These are phyloP conservation scores for Plasmodium knowlesi DNA, from an alignment of 169 alveolate genomes.

Conservation along the genomic window DNA sequence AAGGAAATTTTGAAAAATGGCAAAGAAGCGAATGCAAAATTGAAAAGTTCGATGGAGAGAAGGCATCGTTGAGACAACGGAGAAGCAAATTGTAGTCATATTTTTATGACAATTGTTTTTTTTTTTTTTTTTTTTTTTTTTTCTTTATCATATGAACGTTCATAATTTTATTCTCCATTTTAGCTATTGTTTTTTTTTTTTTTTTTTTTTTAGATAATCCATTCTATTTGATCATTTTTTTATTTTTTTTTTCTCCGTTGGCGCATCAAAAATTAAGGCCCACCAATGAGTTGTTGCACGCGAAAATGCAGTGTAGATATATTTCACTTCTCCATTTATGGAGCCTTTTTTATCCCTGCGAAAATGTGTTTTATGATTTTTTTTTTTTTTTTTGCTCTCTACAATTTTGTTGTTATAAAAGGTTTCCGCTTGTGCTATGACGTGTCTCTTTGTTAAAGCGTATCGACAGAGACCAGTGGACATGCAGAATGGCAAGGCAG, in stretches of 20 bases:
- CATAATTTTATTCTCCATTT: background rate
- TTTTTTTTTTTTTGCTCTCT: background rate
- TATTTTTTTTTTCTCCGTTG: background rate
- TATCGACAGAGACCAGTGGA: background rate
- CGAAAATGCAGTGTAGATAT: background rate
- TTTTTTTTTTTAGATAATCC: background rate
- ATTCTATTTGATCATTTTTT: background rate
- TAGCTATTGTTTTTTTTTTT: background rate
- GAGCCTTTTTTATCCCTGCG: background rate
- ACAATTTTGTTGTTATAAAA: background rate
- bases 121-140: constrained; percentile 29
- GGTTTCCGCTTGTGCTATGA: background rate
- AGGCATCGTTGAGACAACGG: background rate
- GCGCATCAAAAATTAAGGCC: constrained; percentile 1
- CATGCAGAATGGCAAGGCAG: background rate
- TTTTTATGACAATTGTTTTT: constrained; percentile 8
- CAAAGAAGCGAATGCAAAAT: background rate
- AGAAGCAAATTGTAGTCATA: background rate
- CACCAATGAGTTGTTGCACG: background rate
- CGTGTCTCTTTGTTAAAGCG: background rate
- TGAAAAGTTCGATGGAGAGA: background rate
- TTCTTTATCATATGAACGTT: constrained; percentile 15
- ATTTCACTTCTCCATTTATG: background rate
- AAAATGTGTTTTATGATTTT: background rate
- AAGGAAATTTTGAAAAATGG: background rate